These are phyloP conservation scores for Thalassiosira pacifica DNA, from an alignment of 352 stramenopile genomes.

Conservation along the genomic window DNA sequence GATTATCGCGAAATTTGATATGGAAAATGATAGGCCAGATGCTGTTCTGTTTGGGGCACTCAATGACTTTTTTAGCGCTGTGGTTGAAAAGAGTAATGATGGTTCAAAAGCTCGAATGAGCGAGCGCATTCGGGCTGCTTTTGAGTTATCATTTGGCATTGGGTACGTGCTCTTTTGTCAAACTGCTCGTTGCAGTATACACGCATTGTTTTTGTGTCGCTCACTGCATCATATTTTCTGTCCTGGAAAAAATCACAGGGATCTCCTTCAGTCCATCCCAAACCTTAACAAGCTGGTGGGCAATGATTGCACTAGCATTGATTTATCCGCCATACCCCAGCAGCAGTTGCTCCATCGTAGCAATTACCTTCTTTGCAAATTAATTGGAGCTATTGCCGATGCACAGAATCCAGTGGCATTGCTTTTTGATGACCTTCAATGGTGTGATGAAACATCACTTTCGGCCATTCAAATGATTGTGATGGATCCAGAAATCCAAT, in stretches of 20 bases:
- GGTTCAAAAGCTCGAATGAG: not conserved
- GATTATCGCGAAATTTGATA: not conserved
- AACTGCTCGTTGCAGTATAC: not conserved
- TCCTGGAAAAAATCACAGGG: not conserved
- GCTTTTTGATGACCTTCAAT: not conserved
- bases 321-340: not conserved
- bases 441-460: not conserved
- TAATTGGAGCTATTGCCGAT: not conserved
- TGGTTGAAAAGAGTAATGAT: not conserved
- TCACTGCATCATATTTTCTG: not conserved
- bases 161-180: not conserved
- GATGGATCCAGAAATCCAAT: not conserved
- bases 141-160: not conserved
- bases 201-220: not conserved
- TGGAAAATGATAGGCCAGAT: not conserved
- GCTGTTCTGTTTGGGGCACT: not conserved
- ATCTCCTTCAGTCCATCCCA: not conserved
- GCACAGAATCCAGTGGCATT: not conserved
- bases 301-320: not conserved
- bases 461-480: not conserved
- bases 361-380: not conserved
- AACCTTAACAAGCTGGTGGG: not conserved
- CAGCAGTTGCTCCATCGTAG: not conserved
- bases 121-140: slow-evolving; percentile 42
- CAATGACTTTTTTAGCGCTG: not conserved